Evolutionary conservation across 2,329 filamentous ascomycete species (phyloP).

Genomic region (Diaporthe ampelina): DNA sequence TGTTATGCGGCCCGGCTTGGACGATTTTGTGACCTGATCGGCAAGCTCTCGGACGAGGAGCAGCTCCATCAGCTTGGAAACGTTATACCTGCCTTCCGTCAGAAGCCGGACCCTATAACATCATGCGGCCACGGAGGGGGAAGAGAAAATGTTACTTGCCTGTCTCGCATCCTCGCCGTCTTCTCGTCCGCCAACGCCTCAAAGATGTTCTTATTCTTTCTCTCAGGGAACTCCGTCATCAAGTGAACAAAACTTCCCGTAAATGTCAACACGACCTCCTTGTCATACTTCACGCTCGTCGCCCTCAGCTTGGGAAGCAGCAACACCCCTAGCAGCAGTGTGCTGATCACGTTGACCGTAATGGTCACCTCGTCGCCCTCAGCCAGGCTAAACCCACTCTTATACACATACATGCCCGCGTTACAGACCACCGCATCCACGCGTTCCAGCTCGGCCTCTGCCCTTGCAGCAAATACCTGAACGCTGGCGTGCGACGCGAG

Average conservation of each 20-base stretch:
- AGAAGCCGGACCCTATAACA: background rate
- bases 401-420: slow-evolving; percentile 31
- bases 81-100: slow-evolving; percentile 46
- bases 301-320: slow-evolving; percentile 50
- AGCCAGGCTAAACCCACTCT: background rate
- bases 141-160: background rate
- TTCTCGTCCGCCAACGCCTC: slow-evolving; percentile 31
- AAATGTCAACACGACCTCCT: slow-evolving; percentile 46
- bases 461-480: slow-evolving; percentile 15
- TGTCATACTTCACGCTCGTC: slow-evolving; percentile 40
- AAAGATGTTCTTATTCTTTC: slow-evolving; percentile 41
- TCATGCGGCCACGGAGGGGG: too few species aligned
- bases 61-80: slow-evolving; percentile 53
- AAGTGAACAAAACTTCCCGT: slow-evolving; percentile 43
- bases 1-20: slow-evolving; percentile 49
- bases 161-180: slow-evolving; percentile 16
- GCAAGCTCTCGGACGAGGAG: slow-evolving; percentile 50
- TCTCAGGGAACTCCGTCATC: slow-evolving; percentile 38
- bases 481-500: slow-evolving; percentile 36
- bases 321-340: slow-evolving; percentile 48
- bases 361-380: slow-evolving; percentile 36
- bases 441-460: slow-evolving; percentile 5
- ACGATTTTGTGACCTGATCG: slow-evolving; percentile 3
- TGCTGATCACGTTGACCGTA: slow-evolving; percentile 50
- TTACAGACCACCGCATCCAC: slow-evolving; percentile 39